Percentiles rank a stretch among this genome's conserved stretches.
Conservation (phyloP, 495 filamentous ascomycete genomes). For the Amniculicola lignicola region DNA sequence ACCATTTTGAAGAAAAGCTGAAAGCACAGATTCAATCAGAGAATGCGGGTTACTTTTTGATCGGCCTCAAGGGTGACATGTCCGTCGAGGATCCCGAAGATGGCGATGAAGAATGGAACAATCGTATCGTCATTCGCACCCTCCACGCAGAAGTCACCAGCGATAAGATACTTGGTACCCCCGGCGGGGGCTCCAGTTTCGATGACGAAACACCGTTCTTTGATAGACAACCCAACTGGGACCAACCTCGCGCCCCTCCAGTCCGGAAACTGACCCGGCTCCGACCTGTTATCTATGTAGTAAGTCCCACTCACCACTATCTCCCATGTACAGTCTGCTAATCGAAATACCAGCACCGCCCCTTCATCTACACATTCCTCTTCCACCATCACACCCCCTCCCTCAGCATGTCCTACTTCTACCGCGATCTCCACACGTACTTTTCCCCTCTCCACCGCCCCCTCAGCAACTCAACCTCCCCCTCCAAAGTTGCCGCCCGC, state of each 20-base stretch:
- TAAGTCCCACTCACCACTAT: conserved; percentile 36
- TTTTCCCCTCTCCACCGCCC: conserved; percentile 73
- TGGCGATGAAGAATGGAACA: conserved; percentile 44
- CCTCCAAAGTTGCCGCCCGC: conserved; percentile 49
- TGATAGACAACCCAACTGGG: conserved; percentile 4
- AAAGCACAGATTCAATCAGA: conserved; percentile 37
- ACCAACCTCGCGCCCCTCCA: background rate
- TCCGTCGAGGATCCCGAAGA: conserved; percentile 44
- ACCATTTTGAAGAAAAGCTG: conserved; percentile 31
- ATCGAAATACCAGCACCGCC: conserved; percentile 53
- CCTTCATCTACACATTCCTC: conserved; percentile 88
- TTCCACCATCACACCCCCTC: conserved; percentile 69
- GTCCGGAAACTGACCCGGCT: conserved; percentile 51
- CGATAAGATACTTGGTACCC: background rate
- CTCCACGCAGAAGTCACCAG: conserved; percentile 46
- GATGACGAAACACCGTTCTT: conserved; percentile 5
- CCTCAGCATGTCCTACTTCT: conserved; percentile 66
- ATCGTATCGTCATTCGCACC: conserved; percentile 50
- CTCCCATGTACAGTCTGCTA: background rate
- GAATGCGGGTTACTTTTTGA: conserved; percentile 60
- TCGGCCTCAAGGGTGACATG: conserved; percentile 66
- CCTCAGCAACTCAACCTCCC: conserved; percentile 64
- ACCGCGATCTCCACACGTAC: conserved; percentile 77
- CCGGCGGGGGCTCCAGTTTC: too few species aligned
- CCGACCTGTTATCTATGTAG: conserved; percentile 69